Base-by-base conservation (phyloP, 1,284 basidiomycete genomes). In the Puccinia triticina region DNA sequence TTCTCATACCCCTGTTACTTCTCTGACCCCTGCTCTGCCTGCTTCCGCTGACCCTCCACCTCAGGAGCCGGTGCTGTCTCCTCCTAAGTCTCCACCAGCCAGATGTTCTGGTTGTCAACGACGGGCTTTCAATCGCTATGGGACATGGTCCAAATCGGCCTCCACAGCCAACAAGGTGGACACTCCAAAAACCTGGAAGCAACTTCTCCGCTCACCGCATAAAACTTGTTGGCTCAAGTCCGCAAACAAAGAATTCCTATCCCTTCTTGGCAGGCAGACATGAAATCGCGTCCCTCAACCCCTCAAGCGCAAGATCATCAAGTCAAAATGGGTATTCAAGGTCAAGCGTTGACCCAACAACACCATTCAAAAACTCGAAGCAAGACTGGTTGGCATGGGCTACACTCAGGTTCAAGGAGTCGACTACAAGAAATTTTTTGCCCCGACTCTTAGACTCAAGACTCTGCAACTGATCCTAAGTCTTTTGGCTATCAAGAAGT, bases 341-440 rank as follows among this genome's bases (percentile, higher is more conserved):
- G n/a, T n/a, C n/a, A n/a, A n/a, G n/a, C n/a, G n/a, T n/a, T n/a
- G n/a, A n/a, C n/a, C n/a, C n/a, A n/a, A n/a, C n/a, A n/a, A n/a
- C n/a, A n/a, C 69, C 11, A 72, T 72, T 10, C 69, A 29, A 11
- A 72, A 72, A n/a, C 40, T 67, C 10, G 32, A 67, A 32, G 64
- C 64, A 10, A 5, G 64, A 5, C 18, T 67, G 3, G 32, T 67
- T 43, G 40, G 11, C 5, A 55, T 55, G 53, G 53, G 53, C 5
- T 55, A 55, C 53, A 12, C 53, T 55, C 61, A 64, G 26, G 40
- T 72, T 12, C n/a, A 48, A 26, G 69, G 69, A n/a, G n/a, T n/a
- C n/a, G n/a, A n/a, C n/a, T n/a, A n/a, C n/a, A n/a, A n/a, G n/a
- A n/a, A n/a, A n/a, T 53, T 72, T 16, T 72, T 72, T 37, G 21